Percentiles rank a stretch among this genome's conserved stretches.
Evolutionary conservation across 306 rosid genomes (phyloP).

Genomic region (Corylus americana): DNA sequence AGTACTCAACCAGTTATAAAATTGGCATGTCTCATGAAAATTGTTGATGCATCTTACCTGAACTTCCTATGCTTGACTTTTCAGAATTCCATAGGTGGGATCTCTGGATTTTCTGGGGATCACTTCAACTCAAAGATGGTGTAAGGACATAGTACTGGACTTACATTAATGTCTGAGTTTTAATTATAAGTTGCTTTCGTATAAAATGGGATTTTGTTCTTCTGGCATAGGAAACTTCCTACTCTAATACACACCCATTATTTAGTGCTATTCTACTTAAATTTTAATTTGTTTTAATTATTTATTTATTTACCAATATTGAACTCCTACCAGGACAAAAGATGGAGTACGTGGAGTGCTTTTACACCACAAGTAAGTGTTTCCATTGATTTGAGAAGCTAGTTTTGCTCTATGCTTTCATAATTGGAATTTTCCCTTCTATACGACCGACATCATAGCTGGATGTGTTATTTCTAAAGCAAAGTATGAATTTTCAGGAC

Average conservation of each 20-base stretch:
- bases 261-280: background rate
- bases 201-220: background rate
- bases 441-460: background rate
- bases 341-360: constrained; percentile 79
- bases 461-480: background rate
- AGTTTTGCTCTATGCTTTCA: constrained; percentile 15
- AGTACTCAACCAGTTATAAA: background rate
- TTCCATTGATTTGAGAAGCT: background rate
- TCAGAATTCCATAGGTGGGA: constrained; percentile 95
- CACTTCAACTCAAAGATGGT: constrained; percentile 70
- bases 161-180: background rate
- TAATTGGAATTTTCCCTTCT: constrained; percentile 2
- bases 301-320: background rate
- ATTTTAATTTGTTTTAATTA: background rate
- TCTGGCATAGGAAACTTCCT: background rate
- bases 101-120: constrained; percentile 80
- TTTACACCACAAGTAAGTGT: constrained; percentile 80
- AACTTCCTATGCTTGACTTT: constrained; percentile 3
- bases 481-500: constrained; percentile 49
- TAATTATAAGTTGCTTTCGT: background rate
- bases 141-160: constrained; percentile 45
- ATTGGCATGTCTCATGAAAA: background rate
- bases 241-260: background rate
- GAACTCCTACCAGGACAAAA: constrained; percentile 49
- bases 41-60: background rate